Conservation (phyloP, 75 land plant genomes). For the Ceratopteris richardii region DNA sequence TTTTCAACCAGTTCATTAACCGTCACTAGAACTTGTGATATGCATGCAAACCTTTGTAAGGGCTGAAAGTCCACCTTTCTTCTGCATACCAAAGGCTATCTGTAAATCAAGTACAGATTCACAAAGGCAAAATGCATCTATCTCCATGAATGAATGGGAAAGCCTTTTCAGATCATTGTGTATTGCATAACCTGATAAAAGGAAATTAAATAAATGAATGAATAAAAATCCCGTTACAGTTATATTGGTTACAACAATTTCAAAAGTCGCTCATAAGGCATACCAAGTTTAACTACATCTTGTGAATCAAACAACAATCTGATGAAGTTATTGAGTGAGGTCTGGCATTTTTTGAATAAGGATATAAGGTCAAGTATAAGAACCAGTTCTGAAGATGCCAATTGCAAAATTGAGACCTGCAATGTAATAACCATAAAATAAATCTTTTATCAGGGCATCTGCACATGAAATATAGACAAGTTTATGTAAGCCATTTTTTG, state of each 20-base stretch:
- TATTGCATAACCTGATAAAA: slow-evolving; percentile 13
- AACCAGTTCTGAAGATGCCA: slow-evolving; percentile 32
- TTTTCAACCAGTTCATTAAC: no score
- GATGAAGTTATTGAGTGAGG: slow-evolving; percentile 4
- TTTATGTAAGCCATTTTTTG: no score
- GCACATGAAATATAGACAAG: no score
- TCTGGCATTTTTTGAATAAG: neutral
- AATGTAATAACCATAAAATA: neutral
- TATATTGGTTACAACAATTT: neutral
- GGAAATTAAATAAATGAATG: no score
- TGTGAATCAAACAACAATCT: neutral
- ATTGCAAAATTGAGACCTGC: slow-evolving; percentile 84
- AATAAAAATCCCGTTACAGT: neutral
- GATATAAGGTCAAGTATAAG: slow-evolving; percentile 5
- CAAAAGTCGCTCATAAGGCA: no score
- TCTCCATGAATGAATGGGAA: slow-evolving; percentile 3
- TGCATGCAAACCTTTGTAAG: slow-evolving; percentile 13
- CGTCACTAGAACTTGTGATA: no score
- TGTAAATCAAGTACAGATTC: slow-evolving; percentile 9
- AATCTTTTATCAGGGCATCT: no score
- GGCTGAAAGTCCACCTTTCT: slow-evolving; percentile 12
- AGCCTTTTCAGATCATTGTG: slow-evolving; percentile 14
- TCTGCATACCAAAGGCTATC: neutral
- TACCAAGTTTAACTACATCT: slow-evolving; percentile 14
- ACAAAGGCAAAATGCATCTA: slow-evolving; percentile 8